Evolutionary conservation across 192 early-diverging fungal species (phyloP), one percentile per base, ranked within the genome.

Genomic region (Jimgerdemannia lactiflua): DNA sequence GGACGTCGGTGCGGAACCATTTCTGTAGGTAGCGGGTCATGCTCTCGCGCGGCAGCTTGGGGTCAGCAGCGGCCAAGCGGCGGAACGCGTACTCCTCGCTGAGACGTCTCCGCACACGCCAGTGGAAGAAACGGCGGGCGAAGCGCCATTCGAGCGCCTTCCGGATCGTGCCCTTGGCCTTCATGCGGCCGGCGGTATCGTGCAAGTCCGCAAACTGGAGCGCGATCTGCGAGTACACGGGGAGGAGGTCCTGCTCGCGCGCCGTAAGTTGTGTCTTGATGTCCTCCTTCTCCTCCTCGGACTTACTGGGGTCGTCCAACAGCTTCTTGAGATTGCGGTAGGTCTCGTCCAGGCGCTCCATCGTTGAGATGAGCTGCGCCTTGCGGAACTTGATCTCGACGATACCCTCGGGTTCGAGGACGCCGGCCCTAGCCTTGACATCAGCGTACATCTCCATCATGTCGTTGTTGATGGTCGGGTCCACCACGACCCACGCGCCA

Each of bases 381-480:
- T 93, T 94, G 39, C 97, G 90, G 91, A 94, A 98, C 87, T 99
- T 99, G 89, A 99, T 98, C 81, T 97, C 96, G 39, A 98, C 95
- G 72, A 98, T 93, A 78, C 98, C 98, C 72, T 97, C 92, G 43
- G 98, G 97, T 85, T 99, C 98, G 3, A 99, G 80, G 8, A 99
- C 96, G 75, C 98, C 96, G 70, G 94, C 98, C 69, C 98, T 92
- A 7, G 96, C 89, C 63, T 95, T 86, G 67, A 86, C 87, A 80
- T 97, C 95, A 19, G 96, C 96, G 76, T 99, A 99, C 98, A 99
- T 99, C 83, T 99, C 98, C 98, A 99, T 99, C 91, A 95, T 93
- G 69, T 97, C 91, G 40, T 92, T 83, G 83, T 99, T 98, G 84
- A 99, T 99, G 4, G 93, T 94, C 39, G 96, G 96, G 75, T 99